These are phyloP conservation scores for Boletellus ananiceps DNA, from an alignment of 768 basidiomycete species.

Conservation along the genomic window DNA sequence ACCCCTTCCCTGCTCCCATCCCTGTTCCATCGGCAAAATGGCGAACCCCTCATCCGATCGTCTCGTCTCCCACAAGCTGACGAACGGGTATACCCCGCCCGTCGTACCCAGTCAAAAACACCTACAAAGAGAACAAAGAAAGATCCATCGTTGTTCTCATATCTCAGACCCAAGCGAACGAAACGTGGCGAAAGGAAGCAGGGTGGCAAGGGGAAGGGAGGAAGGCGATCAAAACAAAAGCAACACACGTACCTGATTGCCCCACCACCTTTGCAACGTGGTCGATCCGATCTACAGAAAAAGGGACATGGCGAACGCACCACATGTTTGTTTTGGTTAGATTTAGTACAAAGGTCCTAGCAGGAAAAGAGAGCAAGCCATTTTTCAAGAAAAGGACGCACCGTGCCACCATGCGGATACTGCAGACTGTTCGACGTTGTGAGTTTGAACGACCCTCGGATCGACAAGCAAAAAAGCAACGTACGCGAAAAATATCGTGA, in stretches of 20 bases:
- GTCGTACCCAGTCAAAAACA: slow-evolving; percentile 20
- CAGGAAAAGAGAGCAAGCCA: background rate
- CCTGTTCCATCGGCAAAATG: too few species aligned
- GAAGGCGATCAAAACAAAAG: too few species aligned
- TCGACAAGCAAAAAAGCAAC: slow-evolving; percentile 9
- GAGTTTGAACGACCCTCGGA: background rate
- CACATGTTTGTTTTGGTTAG: too few species aligned
- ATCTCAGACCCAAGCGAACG: too few species aligned
- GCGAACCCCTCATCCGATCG: slow-evolving; percentile 12
- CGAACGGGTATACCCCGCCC: slow-evolving; percentile 25
- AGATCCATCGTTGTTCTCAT: too few species aligned
- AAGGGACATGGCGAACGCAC: too few species aligned
- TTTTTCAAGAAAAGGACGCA: slow-evolving; percentile 4
- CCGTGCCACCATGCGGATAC: slow-evolving; percentile 23
- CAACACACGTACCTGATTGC: slow-evolving; percentile 19
- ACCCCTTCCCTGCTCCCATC: background rate
- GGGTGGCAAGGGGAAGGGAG: too few species aligned
- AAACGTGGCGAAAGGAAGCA: too few species aligned
- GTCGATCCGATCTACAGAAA: slow-evolving; percentile 17
- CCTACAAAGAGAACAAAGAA: slow-evolving; percentile 8
- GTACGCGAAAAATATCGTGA: slow-evolving; percentile 67
- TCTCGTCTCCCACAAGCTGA: slow-evolving; percentile 21
- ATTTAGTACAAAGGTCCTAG: too few species aligned
- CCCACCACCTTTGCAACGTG: slow-evolving; percentile 27
- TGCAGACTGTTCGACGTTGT: slow-evolving; percentile 16